Evolutionary conservation across 2,329 filamentous ascomycete species (phyloP), one percentile per base, ranked within the genome.

Genomic region (Ophiocordyceps camponoti-saundersi): DNA sequence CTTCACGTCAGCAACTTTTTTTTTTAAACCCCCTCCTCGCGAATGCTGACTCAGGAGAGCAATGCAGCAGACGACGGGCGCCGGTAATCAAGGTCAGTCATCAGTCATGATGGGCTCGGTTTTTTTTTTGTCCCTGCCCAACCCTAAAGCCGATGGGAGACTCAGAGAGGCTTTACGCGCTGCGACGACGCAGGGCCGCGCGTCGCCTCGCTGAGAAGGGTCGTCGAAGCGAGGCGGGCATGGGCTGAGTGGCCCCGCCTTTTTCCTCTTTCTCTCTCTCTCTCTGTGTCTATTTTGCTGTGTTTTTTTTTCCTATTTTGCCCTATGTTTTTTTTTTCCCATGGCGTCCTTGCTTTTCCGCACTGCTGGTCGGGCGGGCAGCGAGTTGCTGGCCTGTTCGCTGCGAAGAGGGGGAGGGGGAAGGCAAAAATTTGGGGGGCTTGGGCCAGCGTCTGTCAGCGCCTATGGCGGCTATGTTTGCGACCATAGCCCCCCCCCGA

Each of bases 1-100:
- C 47, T 50, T 52, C 52, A 54, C 47, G 52, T 54, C 52, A 54
- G 52, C 52, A 54, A 53, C 51, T 44, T 52, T 53, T 51, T 49
- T 50, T 50, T 46, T 47, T 42, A 47, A 45, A 51, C 44, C 26
- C 26, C 26, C 26, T 29, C 48, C 48, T 46, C 47, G 50, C 47
- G 48, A 52, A 52, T 54, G 52, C 52, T 54, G 52, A 54, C 51
- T 54, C 52, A 54, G 52, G 20, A 51, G 18, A 51, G 52, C 48
- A 49, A 52, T 48, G 48, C 52, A 51, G 52, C 52, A 50, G 50
- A 46, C 52, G 30, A 51, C 52, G 48, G 50, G 49, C 45, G 48
- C 48, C 40, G 47, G 51, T 48, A 54, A 48, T 47, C 52, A 53
- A 52, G 52, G 51, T 53, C 47, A 50, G 53, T 50, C 26, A 29